Evolutionary conservation across 345 rosid species (phyloP).

Genomic region (Hibiscus trionum): DNA sequence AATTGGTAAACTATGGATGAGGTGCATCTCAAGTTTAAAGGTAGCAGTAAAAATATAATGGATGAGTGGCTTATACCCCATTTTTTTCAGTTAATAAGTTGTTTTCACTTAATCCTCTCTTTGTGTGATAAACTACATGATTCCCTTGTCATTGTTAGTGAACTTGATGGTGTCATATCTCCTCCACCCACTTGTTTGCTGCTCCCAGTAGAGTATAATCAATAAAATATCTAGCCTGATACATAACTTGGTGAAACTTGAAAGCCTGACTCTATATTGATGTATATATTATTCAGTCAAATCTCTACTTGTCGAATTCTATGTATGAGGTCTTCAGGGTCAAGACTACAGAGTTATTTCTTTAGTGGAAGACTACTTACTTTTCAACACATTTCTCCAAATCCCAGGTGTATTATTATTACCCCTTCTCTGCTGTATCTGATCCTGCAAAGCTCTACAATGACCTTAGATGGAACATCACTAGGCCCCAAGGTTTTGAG

Average conservation of each 20-base stretch:
- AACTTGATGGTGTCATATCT: neutral
- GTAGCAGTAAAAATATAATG: neutral
- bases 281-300: neutral
- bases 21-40: neutral
- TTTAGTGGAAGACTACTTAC: neutral
- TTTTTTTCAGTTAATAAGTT: neutral
- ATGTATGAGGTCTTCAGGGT: neutral
- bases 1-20: neutral
- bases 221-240: neutral
- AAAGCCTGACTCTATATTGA: neutral
- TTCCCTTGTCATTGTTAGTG: neutral
- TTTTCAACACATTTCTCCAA: conserved; percentile 11
- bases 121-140: neutral
- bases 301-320: neutral
- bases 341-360: neutral
- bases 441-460: conserved; percentile 94
- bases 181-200: conserved; percentile 1
- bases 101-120: neutral
- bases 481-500: conserved; percentile 98
- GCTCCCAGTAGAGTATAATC: neutral
- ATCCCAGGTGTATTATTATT: conserved; percentile 79
- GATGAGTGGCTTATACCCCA: neutral
- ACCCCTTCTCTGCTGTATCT: conserved; percentile 85
- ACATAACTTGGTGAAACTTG: conserved; percentile 2
- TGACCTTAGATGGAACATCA: conserved; percentile 96